phyloP scores from a whole-genome alignment of 2,329 filamentous ascomycete species.

The Colletotrichum lentis region DNA sequence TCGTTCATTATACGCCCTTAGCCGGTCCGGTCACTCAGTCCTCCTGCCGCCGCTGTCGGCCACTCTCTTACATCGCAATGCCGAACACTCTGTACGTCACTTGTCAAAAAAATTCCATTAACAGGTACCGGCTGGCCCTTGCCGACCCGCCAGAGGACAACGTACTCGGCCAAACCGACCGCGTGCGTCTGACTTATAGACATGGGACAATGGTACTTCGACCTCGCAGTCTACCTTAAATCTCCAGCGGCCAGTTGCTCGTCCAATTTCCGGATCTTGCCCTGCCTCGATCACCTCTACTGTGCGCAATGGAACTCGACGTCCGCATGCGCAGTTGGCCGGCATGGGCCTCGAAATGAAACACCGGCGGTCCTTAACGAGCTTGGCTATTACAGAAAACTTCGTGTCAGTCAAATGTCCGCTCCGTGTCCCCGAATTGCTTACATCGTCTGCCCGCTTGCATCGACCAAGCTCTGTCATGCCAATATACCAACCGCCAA shows the following conservation, averaged over 20 bases:
- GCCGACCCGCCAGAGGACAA: not conserved
- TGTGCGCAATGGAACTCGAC: conserved; percentile 27
- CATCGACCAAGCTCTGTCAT: not conserved
- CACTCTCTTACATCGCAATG: not conserved
- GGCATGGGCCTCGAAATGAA: conserved; percentile 18
- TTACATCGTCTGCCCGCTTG: not conserved
- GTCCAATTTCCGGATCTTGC: conserved; percentile 26
- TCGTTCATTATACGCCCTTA: not conserved
- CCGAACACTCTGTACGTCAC: not conserved
- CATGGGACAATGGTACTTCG: not conserved
- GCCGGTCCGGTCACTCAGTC: not conserved
- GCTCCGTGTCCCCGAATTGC: conserved; percentile 13
- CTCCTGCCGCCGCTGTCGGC: not conserved
- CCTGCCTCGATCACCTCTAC: conserved; percentile 23
- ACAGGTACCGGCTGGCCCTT: not conserved
- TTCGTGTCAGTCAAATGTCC: conserved; percentile 25
- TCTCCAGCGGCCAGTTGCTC: not conserved
- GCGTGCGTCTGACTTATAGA: not conserved
- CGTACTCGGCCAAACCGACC: not conserved
- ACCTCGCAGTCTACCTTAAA: conserved; percentile 1
- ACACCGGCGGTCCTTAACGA: conserved; percentile 9
- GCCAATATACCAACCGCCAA: not conserved
- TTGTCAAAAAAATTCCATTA: not conserved
- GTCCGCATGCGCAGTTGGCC: conserved; percentile 31
- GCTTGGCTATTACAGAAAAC: conserved; percentile 9